Evolutionary conservation across 2,329 filamentous ascomycete genomes (phyloP), one percentile per base, ranked within the genome.

Genomic region (Didymella exigua): DNA sequence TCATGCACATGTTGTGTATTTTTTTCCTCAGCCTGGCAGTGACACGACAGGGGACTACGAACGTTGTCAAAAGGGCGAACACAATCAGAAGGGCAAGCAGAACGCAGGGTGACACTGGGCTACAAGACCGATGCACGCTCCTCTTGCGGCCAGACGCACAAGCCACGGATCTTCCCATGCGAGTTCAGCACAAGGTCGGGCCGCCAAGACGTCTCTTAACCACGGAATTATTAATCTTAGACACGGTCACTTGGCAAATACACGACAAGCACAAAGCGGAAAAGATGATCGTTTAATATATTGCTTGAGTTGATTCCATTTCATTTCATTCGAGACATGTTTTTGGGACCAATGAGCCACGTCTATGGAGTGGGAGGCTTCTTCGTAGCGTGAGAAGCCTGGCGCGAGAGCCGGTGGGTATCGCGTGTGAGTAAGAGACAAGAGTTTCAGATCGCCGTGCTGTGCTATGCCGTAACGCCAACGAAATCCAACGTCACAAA

Each of bases 401-500:
- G 63, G 62, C 65, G 70, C 68, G 67, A 68, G 65, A 58, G 65
- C 66, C 58, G 62, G 66, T 63, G 62, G 66, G 68, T 72, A 72
- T 72, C 67, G 61, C 59, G 44, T 65, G 45, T 65, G 33, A 45
- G 33, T 9, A 34, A 30, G 19, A n/a, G 13, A 43, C 23, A 10
- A 43, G 27, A 51, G 5, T 27, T 19, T 21, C n/a, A 43, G 18
- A 48, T 31, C 45, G 46, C 41, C 34, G 36, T 46, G 45, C 52
- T 18, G 23, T 41, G 41, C 41, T 49, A 41, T 41, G 33, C 41
- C 46, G 19, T 43, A 47, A 56, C 54, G 48, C 54, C 54, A 34
- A 29, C 42, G 21, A 27, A 45, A 24, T 24, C 36, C 29, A 24
- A 40, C 26, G 31, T 44, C 16, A 41, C 33, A 37, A n/a, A 26